Evolutionary conservation across 345 rosid species (phyloP).

Genomic region (Eucalyptus curtisii): DNA sequence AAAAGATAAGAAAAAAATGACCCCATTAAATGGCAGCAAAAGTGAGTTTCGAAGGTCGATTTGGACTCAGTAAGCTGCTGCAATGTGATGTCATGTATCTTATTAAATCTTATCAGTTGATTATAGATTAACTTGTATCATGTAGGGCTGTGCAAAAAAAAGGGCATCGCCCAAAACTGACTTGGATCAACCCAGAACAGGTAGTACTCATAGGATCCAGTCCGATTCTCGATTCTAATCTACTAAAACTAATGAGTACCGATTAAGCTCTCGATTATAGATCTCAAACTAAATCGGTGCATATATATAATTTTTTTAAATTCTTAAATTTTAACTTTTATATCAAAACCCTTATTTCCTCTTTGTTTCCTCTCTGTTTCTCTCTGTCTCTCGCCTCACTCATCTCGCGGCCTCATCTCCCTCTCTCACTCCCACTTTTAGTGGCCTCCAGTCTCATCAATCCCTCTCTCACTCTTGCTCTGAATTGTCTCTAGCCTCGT

Average conservation of each 20-base stretch:
- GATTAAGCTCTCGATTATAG: no score
- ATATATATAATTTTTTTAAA: no score
- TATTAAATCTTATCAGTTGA: background rate
- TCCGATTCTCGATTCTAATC: accelerated
- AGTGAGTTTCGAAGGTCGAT: background rate
- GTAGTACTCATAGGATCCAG: no score
- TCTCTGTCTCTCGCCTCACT: accelerated
- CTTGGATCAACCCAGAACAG: accelerated
- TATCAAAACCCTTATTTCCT: background rate
- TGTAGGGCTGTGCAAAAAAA: background rate
- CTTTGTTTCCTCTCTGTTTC: no score
- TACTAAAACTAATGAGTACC: background rate
- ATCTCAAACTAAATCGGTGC: no score
- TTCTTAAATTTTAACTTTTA: no score
- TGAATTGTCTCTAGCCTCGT: accelerated
- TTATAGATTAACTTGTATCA: background rate
- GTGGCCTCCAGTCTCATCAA: background rate
- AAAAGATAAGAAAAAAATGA: background rate
- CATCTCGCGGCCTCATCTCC: background rate
- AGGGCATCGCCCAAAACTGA: accelerated
- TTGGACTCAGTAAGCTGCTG: background rate
- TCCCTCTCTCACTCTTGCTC: accelerated
- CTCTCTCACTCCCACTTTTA: background rate
- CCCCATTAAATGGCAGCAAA: background rate
- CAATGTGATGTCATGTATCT: background rate